Base-by-base conservation (phyloP, 2,329 filamentous ascomycete species). In the Calonectria henricotiae region DNA sequence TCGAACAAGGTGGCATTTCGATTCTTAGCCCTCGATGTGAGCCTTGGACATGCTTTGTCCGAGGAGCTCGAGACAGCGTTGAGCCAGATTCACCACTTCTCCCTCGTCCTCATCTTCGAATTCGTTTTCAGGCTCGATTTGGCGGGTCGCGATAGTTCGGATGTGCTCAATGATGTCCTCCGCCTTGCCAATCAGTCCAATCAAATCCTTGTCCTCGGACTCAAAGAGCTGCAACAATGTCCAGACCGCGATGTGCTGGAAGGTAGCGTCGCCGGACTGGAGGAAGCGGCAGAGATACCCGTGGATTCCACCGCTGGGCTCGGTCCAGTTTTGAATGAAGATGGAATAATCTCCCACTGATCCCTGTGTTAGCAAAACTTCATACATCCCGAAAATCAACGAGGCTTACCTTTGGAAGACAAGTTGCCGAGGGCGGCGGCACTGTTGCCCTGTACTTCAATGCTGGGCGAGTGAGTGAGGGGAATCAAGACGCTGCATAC, bases 241-340 rank as follows among this genome's bases (percentile, higher is more conserved):
- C 96, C 96, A 99, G 73, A 98, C 98, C 62, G 96, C 96, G 79
- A 99, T 99, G 81, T 99, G 96, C 83, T 99, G 96, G 87, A 99
- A 99, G 0, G 96, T 99, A 0, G 96, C 92, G 80, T 99, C 96
- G 46, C 95, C 96, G 73, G 95, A 98, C 51, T 93, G 94, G 20
- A 99, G 88, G 87, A 99, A 99, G 65, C 96, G 92, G 77, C 92
- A 93, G 41, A 99, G 88, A 80, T 99, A 99, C 65, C 96, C 96
- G 80, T 98, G 95, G 71, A 99, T 98, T 54, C 96, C 96, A 54
- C 95, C 96, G 71, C 94, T 93, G 2, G 96, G 96, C 78, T 97
- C 92, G 20, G 89, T 91, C 96, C 96, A 99, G 82, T 97, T 94
- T 76, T 94, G 92, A 46, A 98, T 92, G 81, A 99, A 99, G 76